Conservation (phyloP, 2,329 filamentous ascomycete species). For the Cordyceps cateniannulata region DNA sequence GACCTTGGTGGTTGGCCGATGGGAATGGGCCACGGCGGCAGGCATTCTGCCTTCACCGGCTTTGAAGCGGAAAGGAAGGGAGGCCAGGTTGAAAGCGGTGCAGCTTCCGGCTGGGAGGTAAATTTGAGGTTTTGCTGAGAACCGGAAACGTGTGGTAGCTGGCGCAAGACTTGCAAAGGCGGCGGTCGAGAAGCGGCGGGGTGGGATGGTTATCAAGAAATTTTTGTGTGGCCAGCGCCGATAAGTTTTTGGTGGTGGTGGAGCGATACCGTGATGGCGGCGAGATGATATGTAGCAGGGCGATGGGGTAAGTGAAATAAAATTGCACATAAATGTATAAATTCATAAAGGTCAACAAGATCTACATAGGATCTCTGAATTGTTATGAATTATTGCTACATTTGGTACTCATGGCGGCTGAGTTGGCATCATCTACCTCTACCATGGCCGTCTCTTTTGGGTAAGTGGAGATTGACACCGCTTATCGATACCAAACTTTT, state of each 20-base stretch:
- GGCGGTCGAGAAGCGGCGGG: slow-evolving; percentile 16
- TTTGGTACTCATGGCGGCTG: background rate
- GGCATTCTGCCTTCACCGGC: slow-evolving; percentile 73
- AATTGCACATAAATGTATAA: too few species aligned
- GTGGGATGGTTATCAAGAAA: slow-evolving; percentile 27
- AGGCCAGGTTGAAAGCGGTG: slow-evolving; percentile 48
- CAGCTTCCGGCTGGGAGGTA: background rate
- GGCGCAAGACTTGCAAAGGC: slow-evolving; percentile 27
- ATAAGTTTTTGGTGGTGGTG: slow-evolving; percentile 11
- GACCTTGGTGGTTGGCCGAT: slow-evolving; percentile 86
- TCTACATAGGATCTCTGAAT: background rate
- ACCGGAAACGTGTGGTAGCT: background rate
- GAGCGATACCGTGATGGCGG: slow-evolving; percentile 5
- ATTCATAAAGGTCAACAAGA: background rate
- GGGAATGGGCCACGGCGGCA: slow-evolving; percentile 67
- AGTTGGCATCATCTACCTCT: background rate
- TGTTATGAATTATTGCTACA: background rate
- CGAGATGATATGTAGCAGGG: background rate
- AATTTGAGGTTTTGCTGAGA: background rate
- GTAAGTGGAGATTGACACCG: background rate
- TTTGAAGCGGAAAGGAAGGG: slow-evolving; percentile 82
- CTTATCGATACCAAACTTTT: slow-evolving; percentile 12
- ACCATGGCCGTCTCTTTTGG: background rate
- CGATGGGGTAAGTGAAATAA: background rate
- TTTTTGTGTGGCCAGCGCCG: slow-evolving; percentile 13